Percentiles rank a stretch among this genome's conserved stretches.
Conservation (phyloP, 2,329 filamentous ascomycete genomes). For the Magnaporthales sp. region DNA sequence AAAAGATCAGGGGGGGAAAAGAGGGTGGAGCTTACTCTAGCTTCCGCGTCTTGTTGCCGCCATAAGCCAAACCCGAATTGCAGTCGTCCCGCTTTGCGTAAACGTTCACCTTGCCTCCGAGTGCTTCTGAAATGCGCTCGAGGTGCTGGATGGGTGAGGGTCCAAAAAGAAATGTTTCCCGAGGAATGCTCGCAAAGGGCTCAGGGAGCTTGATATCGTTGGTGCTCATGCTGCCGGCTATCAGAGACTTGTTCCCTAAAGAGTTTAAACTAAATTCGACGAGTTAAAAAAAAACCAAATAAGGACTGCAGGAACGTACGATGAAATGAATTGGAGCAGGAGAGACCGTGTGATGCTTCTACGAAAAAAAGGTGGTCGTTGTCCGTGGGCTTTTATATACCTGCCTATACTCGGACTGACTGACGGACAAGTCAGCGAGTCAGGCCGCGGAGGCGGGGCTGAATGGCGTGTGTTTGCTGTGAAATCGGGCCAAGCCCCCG, state of each 20-base stretch:
- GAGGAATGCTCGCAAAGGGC: conserved; percentile 55
- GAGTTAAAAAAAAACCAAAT: not conserved
- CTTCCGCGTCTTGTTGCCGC: conserved; percentile 63
- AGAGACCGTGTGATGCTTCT: not conserved
- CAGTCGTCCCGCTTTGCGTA: conserved; percentile 68
- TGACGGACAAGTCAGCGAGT: not conserved
- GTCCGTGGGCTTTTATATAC: not conserved
- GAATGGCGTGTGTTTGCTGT: not conserved
- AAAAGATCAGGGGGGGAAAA: not conserved
- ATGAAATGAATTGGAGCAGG: not conserved
- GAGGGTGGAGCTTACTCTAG: conserved; percentile 39
- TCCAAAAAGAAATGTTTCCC: conserved; percentile 53
- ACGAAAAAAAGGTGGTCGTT: not conserved
- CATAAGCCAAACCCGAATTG: conserved; percentile 58
- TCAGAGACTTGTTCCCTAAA: not conserved
- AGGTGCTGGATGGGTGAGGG: conserved; percentile 61
- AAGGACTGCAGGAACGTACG: not conserved
- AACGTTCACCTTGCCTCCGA: conserved; percentile 51
- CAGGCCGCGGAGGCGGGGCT: not conserved
- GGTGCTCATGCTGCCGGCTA: conserved; percentile 5
- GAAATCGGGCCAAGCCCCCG: not conserved
- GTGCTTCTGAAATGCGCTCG: conserved; percentile 52
- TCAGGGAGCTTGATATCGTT: conserved; percentile 40
- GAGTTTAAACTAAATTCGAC: not conserved
- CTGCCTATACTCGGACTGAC: not conserved